Conservation (phyloP, 768 basidiomycete species). For the Mrakia hoshinonis region DNA sequence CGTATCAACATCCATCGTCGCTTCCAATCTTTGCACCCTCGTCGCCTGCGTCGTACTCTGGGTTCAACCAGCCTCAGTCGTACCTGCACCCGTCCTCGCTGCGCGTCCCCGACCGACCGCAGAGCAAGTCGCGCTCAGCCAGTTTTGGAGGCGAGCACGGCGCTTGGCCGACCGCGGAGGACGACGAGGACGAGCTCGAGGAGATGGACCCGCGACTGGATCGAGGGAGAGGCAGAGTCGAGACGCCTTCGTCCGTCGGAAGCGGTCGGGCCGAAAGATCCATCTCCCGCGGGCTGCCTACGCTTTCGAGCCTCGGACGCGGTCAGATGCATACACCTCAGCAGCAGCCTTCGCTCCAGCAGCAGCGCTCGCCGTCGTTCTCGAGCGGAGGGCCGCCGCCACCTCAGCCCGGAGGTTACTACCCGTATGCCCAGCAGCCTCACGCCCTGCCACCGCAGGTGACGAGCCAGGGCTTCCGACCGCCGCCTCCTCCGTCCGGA, state of each 20-base stretch:
- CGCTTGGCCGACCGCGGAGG: background rate
- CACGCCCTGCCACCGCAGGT: background rate
- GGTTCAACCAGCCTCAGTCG: slow-evolving; percentile 1
- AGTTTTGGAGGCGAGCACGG: slow-evolving; percentile 9
- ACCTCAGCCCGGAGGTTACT: background rate
- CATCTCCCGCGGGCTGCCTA: background rate
- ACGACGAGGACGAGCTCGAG: slow-evolving; percentile 12
- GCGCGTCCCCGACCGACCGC: slow-evolving; percentile 10
- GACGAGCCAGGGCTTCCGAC: background rate
- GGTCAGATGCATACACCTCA: background rate
- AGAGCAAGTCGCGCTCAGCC: background rate
- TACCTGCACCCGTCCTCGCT: slow-evolving; percentile 2
- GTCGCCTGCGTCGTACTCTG: slow-evolving; percentile 3
- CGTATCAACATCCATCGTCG: slow-evolving; percentile 20
- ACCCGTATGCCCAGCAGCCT: no score
- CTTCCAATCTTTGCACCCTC: slow-evolving; percentile 24
- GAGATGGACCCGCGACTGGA: background rate
- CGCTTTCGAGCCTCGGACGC: background rate
- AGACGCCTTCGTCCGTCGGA: background rate
- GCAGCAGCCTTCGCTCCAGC: background rate
- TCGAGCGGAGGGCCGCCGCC: background rate
- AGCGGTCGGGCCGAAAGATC: slow-evolving; percentile 7
- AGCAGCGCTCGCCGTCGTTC: slow-evolving; percentile 17
- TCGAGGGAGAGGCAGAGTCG: slow-evolving; percentile 12
- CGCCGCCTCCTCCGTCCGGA: slow-evolving; percentile 4